Conservation (phyloP, 805 yeast genomes). For the Candida golubevii region DNA sequence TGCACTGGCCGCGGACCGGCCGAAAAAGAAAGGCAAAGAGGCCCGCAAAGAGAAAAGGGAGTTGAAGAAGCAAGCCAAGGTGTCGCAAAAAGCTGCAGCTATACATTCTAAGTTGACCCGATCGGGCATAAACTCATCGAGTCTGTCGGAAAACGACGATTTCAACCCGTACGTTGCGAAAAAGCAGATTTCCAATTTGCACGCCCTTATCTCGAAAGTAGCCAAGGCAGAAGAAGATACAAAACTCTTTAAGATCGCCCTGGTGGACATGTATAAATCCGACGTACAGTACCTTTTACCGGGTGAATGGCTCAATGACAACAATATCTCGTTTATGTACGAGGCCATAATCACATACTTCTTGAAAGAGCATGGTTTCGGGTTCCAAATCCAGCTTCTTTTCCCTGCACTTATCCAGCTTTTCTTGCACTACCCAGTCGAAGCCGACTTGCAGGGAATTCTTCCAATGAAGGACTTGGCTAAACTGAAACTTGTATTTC, state of each 20-base stretch:
- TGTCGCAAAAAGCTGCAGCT: conserved; percentile 1
- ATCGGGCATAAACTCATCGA: background rate
- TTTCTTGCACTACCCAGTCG: conserved; percentile 45
- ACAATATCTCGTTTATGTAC: conserved; percentile 58
- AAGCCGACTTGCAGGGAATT: conserved; percentile 34
- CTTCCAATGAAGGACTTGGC: conserved; percentile 31
- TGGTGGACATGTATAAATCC: conserved; percentile 52
- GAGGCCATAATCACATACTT: conserved; percentile 39
- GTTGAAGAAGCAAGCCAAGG: background rate
- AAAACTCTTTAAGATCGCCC: conserved; percentile 47
- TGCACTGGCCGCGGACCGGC: background rate
- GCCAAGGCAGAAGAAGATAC: conserved; percentile 14
- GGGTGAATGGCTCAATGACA: conserved; percentile 73
- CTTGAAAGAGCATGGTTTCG: conserved; percentile 16
- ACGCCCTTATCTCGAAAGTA: conserved; percentile 7
- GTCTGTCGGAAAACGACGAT: background rate
- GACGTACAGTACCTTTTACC: conserved; percentile 56
- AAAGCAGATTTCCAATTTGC: conserved; percentile 6
- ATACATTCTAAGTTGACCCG: conserved; percentile 2
- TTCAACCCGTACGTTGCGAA: conserved; percentile 8
- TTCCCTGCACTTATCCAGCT: conserved; percentile 64
- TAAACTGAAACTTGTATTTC: conserved; percentile 46
- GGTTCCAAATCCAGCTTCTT: conserved; percentile 30
- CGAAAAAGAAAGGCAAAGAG: conserved; percentile 4
- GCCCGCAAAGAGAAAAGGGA: conserved; percentile 10